Base-by-base conservation (phyloP, 2,329 filamentous ascomycete species). In the Pseudocercospora cruenta region DNA sequence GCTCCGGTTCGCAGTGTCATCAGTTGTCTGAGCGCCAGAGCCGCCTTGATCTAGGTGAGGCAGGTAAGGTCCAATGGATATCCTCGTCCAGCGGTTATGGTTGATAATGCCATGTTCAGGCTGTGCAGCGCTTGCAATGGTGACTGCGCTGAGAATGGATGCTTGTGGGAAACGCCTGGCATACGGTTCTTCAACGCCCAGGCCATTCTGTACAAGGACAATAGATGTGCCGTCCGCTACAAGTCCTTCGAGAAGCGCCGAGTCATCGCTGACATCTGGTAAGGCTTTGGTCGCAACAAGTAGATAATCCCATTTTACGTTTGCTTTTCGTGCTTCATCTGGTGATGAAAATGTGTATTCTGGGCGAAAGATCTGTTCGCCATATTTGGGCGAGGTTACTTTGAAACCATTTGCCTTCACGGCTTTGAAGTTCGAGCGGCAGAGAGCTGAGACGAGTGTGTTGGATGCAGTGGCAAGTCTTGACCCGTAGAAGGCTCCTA, bases 21-120 rank as follows among this genome's bases (percentile, higher is more conserved):
- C 66, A 31, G 64, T 65, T 1, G 76, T 72, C 58, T 73, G 71
- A 10, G 71, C 49, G 63, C 71, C 53, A 51, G 60, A 49, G 21
- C 73, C 63, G 62, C 79, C 68, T 49, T 79, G 76, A 69, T 80
- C 74, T 70, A 83, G 75, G 14, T 86, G 84, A 19, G 85, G 76
- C 1, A 84, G 83, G 76, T 89, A 91, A 12, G 89, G 87, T 0
- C 90, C 90, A 60, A 91, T 83, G 73, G 88, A 90, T 66, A 91
- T 88, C 47, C 90, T 81, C 53, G 90, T 92, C 90, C 90, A 92
- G 45, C 89, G 85, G 76, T 91, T 91, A 78, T 92, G 90, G 55
- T 85, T 83, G 64, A 92, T 86, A 0, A 85, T 80, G 4, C 90
- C 90, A 24, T 85, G 87, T 2, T 80, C 78, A 5, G 84, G 85